Conservation (phyloP, 2,329 filamentous ascomycete species). For the Pseudophaeomoniella oleicola region DNA sequence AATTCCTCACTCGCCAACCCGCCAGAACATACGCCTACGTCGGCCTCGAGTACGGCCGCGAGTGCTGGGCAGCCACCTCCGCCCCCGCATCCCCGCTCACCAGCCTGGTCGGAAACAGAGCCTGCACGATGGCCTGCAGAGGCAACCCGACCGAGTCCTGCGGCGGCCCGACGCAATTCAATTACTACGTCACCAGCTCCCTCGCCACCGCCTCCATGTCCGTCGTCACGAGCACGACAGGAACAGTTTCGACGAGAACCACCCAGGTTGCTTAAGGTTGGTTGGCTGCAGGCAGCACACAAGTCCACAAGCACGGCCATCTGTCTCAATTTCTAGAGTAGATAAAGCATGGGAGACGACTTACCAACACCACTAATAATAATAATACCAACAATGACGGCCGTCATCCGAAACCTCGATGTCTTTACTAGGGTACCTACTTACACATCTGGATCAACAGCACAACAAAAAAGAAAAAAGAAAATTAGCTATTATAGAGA, state of each 20-base stretch:
- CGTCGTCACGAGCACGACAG: background rate
- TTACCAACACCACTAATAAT: too few species aligned
- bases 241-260: background rate
- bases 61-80: conserved; percentile 5
- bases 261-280: too few species aligned
- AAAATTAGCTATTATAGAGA: too few species aligned
- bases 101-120: conserved; percentile 11
- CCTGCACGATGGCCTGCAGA: conserved; percentile 13
- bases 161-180: conserved; percentile 7
- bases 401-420: too few species aligned
- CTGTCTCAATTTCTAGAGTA: too few species aligned
- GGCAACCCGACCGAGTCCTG: conserved; percentile 14
- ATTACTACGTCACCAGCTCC: background rate
- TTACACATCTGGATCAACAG: too few species aligned
- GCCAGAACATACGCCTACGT: background rate
- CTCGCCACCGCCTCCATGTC: background rate
- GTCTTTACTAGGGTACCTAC: too few species aligned
- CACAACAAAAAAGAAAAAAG: too few species aligned
- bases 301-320: too few species aligned
- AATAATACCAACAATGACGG: too few species aligned
- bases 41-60: conserved; percentile 1
- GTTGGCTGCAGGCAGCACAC: too few species aligned
- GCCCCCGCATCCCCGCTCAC: conserved; percentile 10
- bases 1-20: background rate
- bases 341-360: too few species aligned